Base-by-base conservation (phyloP, 306 rosid species). In the Alnus rubra region DNA sequence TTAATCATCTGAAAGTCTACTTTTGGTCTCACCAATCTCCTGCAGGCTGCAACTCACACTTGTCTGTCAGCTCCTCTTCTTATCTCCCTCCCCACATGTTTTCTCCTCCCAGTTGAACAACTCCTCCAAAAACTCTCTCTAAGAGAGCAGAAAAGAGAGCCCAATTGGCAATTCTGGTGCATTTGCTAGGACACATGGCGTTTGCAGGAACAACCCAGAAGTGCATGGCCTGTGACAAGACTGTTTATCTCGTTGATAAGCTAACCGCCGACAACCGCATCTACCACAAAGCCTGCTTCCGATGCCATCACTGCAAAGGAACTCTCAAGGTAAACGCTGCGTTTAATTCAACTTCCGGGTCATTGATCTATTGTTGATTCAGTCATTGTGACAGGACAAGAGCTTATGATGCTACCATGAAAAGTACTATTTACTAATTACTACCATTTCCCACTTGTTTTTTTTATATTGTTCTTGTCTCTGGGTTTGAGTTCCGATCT, bases 191-290 rank as follows among this genome's bases (percentile, higher is more conserved):
- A 59, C 50, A 74, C 4, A 91, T 93, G 99, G 99, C 99, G 76
- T 95, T 95, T 88, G 97, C 98, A 83, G 99, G 99, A 82, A 95
- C 99, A 83, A 95, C 97, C 75, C 99, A 95, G 91, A 95, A 95
- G 65, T 95, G 99, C 81, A 95, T 95, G 99, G 99, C 99, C 44
- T 95, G 99, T 84, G 97, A 88, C 81, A 95, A 93, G 84, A 95
- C 98, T 1, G 99, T 95, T 18, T 95, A 95, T 85, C 94, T 95
- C 31, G 99, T 95, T 58, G 99, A 95, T 77, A 92, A 93, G 89
- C 77, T 95, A 53, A 95, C 99, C 42, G 98, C 99, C 0, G 99
- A 95, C 78, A 95, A 93, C 68, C 87, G 99, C 52, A 81, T 95
- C 69, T 95, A 83, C 85, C 99, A 95, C 92, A 95, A 93, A 67